Percentiles rank a stretch among this genome's conserved stretches.
Evolutionary conservation across 2,329 filamentous ascomycete genomes (phyloP).

Genomic region (Trematosphaeria pertusa): DNA sequence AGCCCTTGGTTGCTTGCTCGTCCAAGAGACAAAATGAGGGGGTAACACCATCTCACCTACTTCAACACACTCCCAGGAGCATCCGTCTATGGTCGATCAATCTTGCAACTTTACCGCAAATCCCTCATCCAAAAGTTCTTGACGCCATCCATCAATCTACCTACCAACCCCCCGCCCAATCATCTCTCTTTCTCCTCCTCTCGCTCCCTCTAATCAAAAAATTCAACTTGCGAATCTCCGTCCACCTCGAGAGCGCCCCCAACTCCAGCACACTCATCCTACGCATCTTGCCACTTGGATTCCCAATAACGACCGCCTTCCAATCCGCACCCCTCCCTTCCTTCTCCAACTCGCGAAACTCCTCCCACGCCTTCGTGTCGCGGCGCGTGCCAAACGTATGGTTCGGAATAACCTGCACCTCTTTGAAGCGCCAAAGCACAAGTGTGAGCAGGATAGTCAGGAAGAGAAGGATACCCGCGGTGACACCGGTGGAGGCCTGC

Average conservation of each 20-base stretch:
- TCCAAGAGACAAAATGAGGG: too few species aligned
- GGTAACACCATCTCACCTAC: too few species aligned
- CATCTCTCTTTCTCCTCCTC: conserved; percentile 8
- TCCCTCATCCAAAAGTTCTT: too few species aligned
- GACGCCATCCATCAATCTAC: too few species aligned
- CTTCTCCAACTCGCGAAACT: conserved; percentile 49
- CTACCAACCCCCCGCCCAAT: conserved; percentile 9
- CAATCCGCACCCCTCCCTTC: conserved; percentile 60
- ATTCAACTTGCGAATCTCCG: conserved; percentile 67
- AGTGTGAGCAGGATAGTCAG: conserved; percentile 69
- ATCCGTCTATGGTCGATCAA: too few species aligned
- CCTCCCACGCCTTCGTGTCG: conserved; percentile 39
- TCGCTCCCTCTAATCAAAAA: conserved; percentile 38
- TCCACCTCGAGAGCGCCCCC: conserved; percentile 73
- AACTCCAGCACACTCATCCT: conserved; percentile 76
- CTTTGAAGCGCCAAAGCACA: conserved; percentile 69
- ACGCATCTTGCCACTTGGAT: conserved; percentile 71
- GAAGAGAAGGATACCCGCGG: conserved; percentile 70
- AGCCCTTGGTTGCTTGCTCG: too few species aligned
- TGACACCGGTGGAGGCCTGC: conserved; percentile 71
- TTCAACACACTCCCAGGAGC: too few species aligned
- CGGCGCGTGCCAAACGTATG: conserved; percentile 54
- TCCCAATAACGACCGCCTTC: conserved; percentile 74
- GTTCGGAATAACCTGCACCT: conserved; percentile 72
- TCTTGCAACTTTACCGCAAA: too few species aligned